phyloP scores from a whole-genome alignment of 1,284 basidiomycete species.

The Cryptococcus deneoformans region DNA sequence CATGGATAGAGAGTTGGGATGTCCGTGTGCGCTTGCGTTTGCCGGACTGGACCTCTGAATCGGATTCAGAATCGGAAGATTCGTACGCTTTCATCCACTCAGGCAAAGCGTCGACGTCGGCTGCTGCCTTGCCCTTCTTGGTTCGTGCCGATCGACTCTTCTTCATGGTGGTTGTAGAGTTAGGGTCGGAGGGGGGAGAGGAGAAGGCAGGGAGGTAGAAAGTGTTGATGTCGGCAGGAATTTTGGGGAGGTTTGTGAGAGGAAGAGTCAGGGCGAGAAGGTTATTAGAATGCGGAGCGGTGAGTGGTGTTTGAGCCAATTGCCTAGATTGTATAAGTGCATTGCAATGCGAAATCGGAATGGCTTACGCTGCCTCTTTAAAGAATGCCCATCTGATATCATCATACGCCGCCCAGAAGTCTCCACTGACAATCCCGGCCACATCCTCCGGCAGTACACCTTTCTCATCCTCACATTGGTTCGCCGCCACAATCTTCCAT shows the following conservation, averaged over 20 bases:
- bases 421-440: slow-evolving; percentile 37
- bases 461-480: slow-evolving; percentile 34
- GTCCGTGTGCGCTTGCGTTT: slow-evolving; percentile 37
- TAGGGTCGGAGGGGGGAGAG: slow-evolving; percentile 41
- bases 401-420: slow-evolving; percentile 52
- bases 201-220: slow-evolving; percentile 82
- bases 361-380: slow-evolving; percentile 67
- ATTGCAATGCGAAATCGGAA: slow-evolving; percentile 2
- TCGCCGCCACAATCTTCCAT: slow-evolving; percentile 16
- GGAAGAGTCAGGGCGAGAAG: slow-evolving; percentile 72
- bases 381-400: slow-evolving; percentile 94
- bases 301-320: neutral
- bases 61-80: slow-evolving; percentile 42
- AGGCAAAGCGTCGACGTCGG: slow-evolving; percentile 34
- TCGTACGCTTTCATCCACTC: slow-evolving; percentile 51
- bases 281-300: slow-evolving; percentile 54
- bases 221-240: slow-evolving; percentile 68
- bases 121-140: slow-evolving; percentile 17
- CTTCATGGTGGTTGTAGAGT: slow-evolving; percentile 1
- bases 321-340: neutral
- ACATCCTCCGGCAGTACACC: slow-evolving; percentile 66
- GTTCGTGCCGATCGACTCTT: slow-evolving; percentile 7
- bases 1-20: slow-evolving; percentile 30
- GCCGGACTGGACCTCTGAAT: slow-evolving; percentile 50
- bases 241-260: slow-evolving; percentile 77